A percentile compares a stretch with the other conserved stretches of the same genome.
These are phyloP conservation scores for Malbranchea cinnamomea DNA, from an alignment of 2,329 filamentous ascomycete genomes.

Conservation along the genomic window DNA sequence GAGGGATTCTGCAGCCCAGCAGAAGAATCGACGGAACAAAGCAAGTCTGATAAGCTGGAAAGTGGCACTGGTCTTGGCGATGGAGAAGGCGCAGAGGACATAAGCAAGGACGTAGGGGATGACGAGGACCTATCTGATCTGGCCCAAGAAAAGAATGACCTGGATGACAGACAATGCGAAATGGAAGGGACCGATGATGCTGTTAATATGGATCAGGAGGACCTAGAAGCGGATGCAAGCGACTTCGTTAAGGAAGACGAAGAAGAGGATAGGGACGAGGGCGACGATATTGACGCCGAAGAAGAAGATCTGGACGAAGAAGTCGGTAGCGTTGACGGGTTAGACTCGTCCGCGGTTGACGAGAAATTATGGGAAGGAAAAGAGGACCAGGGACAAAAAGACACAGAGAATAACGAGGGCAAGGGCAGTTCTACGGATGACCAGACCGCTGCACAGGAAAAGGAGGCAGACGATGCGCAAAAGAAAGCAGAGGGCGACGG, in stretches of 20 bases:
- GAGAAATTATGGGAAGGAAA: constrained; percentile 97
- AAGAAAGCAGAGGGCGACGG: constrained; percentile 41
- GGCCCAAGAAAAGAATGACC: constrained; percentile 61
- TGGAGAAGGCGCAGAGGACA: constrained; percentile 89
- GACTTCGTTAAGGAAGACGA: constrained; percentile 37
- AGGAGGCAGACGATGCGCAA: constrained; percentile 36
- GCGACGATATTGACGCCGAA: constrained; percentile 46
- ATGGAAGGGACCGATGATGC: constrained; percentile 33
- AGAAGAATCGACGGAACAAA: constrained; percentile 59
- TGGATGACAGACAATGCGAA: constrained; percentile 27
- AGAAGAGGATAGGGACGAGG: constrained; percentile 45
- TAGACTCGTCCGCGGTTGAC: constrained; percentile 79
- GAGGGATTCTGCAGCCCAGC: constrained; percentile 86
- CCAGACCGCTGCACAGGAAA: constrained; percentile 46
- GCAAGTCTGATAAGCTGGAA: constrained; percentile 66
- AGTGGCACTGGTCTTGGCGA: constrained; percentile 87
- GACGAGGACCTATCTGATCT: constrained; percentile 89
- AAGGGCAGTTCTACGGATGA: constrained; percentile 40
- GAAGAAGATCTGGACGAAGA: constrained; percentile 72
- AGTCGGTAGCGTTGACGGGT: constrained; percentile 75
- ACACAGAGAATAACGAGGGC: constrained; percentile 61
- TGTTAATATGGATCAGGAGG: constrained; percentile 56
- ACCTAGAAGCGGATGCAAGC: constrained; percentile 73
- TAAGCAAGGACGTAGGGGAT: constrained; percentile 88
- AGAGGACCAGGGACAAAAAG: constrained; percentile 47